These are phyloP conservation scores for Taxawa tesnikishii DNA, from an alignment of 2,329 filamentous ascomycete genomes.

Conservation along the genomic window DNA sequence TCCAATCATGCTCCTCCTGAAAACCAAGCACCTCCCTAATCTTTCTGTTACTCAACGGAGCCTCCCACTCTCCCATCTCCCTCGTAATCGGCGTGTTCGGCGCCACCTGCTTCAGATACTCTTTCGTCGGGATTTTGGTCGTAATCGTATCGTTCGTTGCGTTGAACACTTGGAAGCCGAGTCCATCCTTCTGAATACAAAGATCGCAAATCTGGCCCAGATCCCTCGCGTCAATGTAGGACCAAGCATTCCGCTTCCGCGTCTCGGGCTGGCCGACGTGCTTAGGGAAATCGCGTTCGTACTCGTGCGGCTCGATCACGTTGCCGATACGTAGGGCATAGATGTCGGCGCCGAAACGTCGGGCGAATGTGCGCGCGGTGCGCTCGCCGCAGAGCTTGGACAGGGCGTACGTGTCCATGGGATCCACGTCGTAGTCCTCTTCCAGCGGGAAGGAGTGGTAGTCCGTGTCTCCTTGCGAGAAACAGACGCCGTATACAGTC, in stretches of 20 bases:
- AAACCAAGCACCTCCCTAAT: constrained; percentile 47
- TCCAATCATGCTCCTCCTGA: constrained; percentile 46
- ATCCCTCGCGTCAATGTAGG: constrained; percentile 50
- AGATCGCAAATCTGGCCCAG: constrained; percentile 49
- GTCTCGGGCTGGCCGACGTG: constrained; percentile 39
- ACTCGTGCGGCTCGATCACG: constrained; percentile 50
- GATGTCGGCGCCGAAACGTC: constrained; percentile 44
- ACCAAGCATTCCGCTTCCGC: constrained; percentile 48
- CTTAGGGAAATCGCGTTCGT: constrained; percentile 38
- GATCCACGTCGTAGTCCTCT: constrained; percentile 46
- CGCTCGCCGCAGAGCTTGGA: constrained; percentile 48
- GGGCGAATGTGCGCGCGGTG: constrained; percentile 43
- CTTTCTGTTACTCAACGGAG: constrained; percentile 49
- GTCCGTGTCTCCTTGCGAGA: constrained; percentile 44
- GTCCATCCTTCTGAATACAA: constrained; percentile 37
- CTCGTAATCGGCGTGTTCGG: constrained; percentile 40
- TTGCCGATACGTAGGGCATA: constrained; percentile 50
- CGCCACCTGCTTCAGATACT: constrained; percentile 38
- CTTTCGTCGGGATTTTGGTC: constrained; percentile 35
- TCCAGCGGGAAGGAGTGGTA: constrained; percentile 47
- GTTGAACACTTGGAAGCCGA: constrained; percentile 54
- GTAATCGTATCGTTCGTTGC: constrained; percentile 52
- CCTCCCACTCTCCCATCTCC: constrained; percentile 46
- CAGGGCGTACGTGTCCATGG: constrained; percentile 50
- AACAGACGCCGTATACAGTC: constrained; percentile 50